These are phyloP conservation scores for Prunus yedoensis DNA, from an alignment of 331 rosid species.

Conservation along the genomic window DNA sequence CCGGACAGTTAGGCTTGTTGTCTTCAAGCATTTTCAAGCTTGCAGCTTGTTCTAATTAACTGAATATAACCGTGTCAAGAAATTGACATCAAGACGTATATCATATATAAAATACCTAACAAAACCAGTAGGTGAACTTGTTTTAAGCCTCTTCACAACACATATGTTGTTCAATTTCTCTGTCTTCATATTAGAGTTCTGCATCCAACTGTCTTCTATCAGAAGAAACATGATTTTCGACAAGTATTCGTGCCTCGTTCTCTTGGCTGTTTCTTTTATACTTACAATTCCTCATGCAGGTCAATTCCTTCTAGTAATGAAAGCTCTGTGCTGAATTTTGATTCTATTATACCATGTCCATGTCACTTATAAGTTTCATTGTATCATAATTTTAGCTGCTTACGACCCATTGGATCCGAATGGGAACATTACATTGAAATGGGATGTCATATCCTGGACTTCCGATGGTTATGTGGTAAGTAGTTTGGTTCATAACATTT, in stretches of 20 bases:
- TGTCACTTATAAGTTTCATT: background rate
- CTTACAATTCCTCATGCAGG: slow-evolving; percentile 15
- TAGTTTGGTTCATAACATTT: background rate
- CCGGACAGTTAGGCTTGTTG: slow-evolving; percentile 12
- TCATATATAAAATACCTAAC: slow-evolving; percentile 1
- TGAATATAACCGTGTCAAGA: background rate
- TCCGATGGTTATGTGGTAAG: slow-evolving; percentile 72
- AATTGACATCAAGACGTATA: background rate
- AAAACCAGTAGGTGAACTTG: background rate
- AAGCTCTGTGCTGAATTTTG: background rate
- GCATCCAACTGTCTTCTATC: background rate
- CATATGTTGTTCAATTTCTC: background rate
- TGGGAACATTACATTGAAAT: slow-evolving; percentile 72
- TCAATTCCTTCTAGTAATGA: background rate
- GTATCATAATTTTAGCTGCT: slow-evolving; percentile 35
- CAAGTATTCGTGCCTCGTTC: background rate
- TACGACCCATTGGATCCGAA: slow-evolving; percentile 74
- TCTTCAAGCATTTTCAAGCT: background rate
- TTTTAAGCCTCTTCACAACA: background rate
- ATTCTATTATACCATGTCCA: background rate
- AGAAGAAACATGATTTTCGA: background rate
- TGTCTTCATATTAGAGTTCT: background rate
- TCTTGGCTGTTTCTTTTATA: background rate
- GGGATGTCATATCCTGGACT: slow-evolving; percentile 84
- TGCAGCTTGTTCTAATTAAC: background rate